Evolutionary conservation across 257 asterid genomes (phyloP).

Genomic region (Mitragyna speciosa): DNA sequence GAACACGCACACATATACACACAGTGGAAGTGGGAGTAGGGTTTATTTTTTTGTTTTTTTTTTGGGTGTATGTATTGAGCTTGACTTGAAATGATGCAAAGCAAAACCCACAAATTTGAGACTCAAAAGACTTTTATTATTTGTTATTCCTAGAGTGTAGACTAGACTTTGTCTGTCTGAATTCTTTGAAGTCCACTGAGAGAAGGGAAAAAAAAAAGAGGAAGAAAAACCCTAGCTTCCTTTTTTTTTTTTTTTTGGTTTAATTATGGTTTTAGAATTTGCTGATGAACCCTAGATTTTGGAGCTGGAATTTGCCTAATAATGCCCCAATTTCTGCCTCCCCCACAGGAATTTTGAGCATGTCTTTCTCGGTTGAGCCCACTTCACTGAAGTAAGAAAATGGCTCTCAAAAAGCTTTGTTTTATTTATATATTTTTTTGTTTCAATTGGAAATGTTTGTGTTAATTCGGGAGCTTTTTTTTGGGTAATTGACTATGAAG

Average conservation of each 20-base stretch:
- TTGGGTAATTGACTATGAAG: constrained; percentile 4
- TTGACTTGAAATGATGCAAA: constrained; percentile 25
- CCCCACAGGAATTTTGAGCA: constrained; percentile 19
- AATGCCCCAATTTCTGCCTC: constrained; percentile 36
- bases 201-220: no score
- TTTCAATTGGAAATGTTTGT: background rate
- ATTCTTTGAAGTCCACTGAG: constrained; percentile 16
- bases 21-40: constrained; percentile 12
- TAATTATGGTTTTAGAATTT: constrained; percentile 34
- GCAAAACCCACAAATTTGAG: constrained; percentile 4
- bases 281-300: constrained; percentile 26
- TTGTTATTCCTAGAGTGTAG: background rate
- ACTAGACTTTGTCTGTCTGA: background rate
- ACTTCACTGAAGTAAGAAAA: constrained; percentile 19
- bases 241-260: background rate
- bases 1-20: constrained; percentile 33
- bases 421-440: constrained; percentile 15
- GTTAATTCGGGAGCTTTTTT: background rate
- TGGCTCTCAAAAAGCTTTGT: constrained; percentile 1
- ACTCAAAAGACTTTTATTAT: background rate
- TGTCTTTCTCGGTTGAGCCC: constrained; percentile 16
- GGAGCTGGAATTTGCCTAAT: constrained; percentile 32
- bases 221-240: constrained; percentile 45
- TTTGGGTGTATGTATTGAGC: background rate
- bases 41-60: background rate